These are phyloP conservation scores for Hydrangea macrophylla DNA, from an alignment of 148 eudicot genomes.

Conservation along the genomic window DNA sequence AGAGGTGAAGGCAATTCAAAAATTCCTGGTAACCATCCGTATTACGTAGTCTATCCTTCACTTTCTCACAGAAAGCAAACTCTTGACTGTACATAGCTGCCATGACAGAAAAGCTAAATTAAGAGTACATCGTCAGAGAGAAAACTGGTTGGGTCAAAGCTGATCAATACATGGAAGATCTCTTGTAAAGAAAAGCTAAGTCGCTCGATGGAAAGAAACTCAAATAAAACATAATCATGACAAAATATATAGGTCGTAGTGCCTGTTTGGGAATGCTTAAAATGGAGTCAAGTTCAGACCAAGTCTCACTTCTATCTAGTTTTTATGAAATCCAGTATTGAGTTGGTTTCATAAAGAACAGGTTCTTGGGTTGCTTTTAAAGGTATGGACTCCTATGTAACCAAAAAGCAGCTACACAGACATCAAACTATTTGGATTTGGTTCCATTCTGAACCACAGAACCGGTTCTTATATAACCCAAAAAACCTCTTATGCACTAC, in stretches of 20 bases:
- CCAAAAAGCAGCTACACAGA: too few relatives aligned
- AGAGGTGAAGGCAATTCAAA: conserved; percentile 35
- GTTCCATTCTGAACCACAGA: too few relatives aligned
- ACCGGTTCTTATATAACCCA: too few relatives aligned
- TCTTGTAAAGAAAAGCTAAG: background rate
- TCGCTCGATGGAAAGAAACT: background rate
- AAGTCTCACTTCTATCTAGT: too few relatives aligned
- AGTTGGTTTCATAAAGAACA: too few relatives aligned
- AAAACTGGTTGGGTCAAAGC: background rate
- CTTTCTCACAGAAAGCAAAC: conserved; percentile 43
- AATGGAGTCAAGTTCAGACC: too few relatives aligned
- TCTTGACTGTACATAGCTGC: conserved; percentile 40
- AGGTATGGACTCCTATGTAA: too few relatives aligned
- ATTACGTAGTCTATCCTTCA: conserved; percentile 39
- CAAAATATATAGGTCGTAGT: background rate
- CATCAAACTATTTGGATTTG: too few relatives aligned
- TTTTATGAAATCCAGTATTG: too few relatives aligned
- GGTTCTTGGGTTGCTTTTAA: too few relatives aligned
- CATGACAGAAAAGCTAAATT: conserved; percentile 13
- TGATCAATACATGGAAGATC: background rate
- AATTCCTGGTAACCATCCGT: conserved; percentile 38
- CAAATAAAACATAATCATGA: background rate
- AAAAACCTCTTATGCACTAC: too few relatives aligned
- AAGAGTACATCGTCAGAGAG: background rate
- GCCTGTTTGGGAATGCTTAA: too few relatives aligned